phyloP scores from a whole-genome alignment of 768 basidiomycete genomes.

The Amanita subjunquillea region DNA sequence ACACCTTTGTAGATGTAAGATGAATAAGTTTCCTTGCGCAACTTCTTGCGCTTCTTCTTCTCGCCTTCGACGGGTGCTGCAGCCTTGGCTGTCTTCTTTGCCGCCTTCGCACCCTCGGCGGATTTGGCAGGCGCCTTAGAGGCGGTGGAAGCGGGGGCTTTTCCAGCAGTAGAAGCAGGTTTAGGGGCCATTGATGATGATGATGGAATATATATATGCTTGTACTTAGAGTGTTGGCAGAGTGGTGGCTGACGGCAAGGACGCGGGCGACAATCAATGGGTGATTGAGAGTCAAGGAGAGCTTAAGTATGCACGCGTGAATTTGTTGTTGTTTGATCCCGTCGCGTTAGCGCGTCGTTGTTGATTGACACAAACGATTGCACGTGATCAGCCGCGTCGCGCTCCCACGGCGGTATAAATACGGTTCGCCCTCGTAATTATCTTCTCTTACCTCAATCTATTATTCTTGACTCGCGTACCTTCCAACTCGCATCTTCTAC shows the following conservation, averaged over 20 bases:
- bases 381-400: conserved; percentile 12
- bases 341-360: conserved; percentile 18
- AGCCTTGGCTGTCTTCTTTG: conserved; percentile 66
- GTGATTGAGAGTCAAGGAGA: conserved; percentile 6
- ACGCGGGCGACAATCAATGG: conserved; percentile 14
- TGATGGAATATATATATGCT: conserved; percentile 5
- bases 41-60: conserved; percentile 86
- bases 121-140: conserved; percentile 67
- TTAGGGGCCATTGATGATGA: conserved; percentile 59
- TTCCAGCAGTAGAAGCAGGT: conserved; percentile 75
- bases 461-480: conserved; percentile 6
- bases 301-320: conserved; percentile 35
- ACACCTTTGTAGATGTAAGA: conserved; percentile 92
- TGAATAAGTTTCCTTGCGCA: conserved; percentile 86
- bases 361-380: conserved; percentile 11
- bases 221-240: conserved; percentile 6
- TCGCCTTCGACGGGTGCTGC: conserved; percentile 52
- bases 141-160: conserved; percentile 58
- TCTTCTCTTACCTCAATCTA: conserved; percentile 6
- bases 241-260: conserved; percentile 16
- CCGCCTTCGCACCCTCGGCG: conserved; percentile 56
- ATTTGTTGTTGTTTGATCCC: conserved; percentile 34
- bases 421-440: conserved; percentile 15
- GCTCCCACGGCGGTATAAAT: conserved; percentile 23
- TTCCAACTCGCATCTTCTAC: conserved; percentile 4